Percentiles rank a stretch among this genome's conserved stretches.
Conservation (phyloP, 495 filamentous ascomycete genomes). For the Chaetomidium leptoderma region DNA sequence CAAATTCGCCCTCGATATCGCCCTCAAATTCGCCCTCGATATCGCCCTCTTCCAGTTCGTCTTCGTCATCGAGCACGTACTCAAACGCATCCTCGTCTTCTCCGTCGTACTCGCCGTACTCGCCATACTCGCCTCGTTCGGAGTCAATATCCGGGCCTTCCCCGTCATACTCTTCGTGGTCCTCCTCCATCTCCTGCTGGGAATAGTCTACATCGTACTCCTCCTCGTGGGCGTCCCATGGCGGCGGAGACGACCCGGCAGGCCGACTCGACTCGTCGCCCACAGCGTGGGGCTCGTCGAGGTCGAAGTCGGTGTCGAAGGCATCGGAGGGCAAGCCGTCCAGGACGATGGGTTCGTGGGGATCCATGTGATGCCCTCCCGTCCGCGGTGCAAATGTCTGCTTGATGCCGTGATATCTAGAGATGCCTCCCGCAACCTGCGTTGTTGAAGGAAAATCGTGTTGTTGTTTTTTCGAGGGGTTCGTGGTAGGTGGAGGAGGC, state of each 20-base stretch:
- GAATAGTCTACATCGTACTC: background rate
- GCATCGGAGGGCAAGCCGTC: constrained; percentile 1
- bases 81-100: constrained; percentile 8
- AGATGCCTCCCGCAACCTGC: background rate
- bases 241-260: background rate
- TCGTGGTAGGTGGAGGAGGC: too few relatives aligned
- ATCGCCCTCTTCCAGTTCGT: background rate
- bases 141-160: background rate
- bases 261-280: constrained; percentile 3
- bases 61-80: background rate
- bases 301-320: background rate
- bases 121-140: constrained; percentile 7
- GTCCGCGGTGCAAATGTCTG: background rate
- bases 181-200: background rate
- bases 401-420: background rate
- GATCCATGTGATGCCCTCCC: background rate
- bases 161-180: background rate
- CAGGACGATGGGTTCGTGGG: background rate
- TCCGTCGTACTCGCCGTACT: background rate
- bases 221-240: background rate
- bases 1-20: background rate
- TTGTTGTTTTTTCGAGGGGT: too few relatives aligned
- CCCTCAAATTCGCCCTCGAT: background rate
- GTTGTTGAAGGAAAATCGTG: too few relatives aligned
- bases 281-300: background rate